Base-by-base conservation (phyloP, 1,284 basidiomycete species). In the Veloboletus limbatus region DNA sequence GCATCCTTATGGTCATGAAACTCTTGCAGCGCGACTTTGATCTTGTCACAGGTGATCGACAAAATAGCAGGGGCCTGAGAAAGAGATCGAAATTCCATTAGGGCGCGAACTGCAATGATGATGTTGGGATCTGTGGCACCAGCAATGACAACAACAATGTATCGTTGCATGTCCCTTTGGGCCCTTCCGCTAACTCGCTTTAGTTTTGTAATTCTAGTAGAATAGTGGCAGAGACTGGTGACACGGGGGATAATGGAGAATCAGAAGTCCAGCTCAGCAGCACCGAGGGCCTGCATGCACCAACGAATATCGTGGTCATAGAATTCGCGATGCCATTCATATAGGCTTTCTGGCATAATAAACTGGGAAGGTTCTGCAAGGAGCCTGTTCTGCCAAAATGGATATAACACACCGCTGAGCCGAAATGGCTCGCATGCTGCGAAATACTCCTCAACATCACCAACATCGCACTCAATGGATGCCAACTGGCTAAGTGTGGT, bases 131-230 rank as follows among this genome's bases (percentile, higher is more conserved):
- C 40, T n/a, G 56, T 54, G 25, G 61, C 59, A 35, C 57, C 53
- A 9, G 61, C 59, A 35, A 69, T 61, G 10, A 65, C 43, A 8
- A 53, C 25, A n/a, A 71, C 35, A 11, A 70, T 54, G 16, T 22
- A 54, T 13, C 4, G 4, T 35, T 47, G 47, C 1, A 54, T 27
- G 2, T 54, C 47, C 6, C 26, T 4, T n/a, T 53, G 47, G 1
- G 30, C 26, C 6, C 13, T 11, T 10, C 54, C 9, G 1, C 22
- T 25, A 0, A 55, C 48, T 18, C 54, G 43, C 18, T 54, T 49
- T 8, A 54, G 22, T 10, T 38, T 43, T 1, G 13, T 45, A 26
- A 54, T 44, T 1, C 52, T 30, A 8, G 7, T 14, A 1, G 10
- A 2, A 18, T 54, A 54, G 7, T 39, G 47, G 1, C 1, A 2